Conservation (phyloP, 2,329 filamentous ascomycete species). For the Aspergillus brunneoviolaceus region DNA sequence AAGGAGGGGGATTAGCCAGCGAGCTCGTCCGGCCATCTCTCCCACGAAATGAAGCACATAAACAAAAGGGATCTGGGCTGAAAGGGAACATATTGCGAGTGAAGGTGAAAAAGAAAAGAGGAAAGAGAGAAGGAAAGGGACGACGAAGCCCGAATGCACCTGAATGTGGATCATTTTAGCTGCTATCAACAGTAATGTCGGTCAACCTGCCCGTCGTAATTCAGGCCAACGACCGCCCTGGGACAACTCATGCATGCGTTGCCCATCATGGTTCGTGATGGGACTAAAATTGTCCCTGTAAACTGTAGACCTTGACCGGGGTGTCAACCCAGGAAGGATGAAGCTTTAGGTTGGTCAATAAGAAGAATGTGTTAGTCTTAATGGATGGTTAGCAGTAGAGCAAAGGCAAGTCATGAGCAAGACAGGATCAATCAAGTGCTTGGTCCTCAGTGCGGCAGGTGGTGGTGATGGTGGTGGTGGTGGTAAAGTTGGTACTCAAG, state of each 20-base stretch:
- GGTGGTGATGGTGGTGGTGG: not conserved
- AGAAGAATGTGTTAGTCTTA: not conserved
- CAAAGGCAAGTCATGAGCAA: constrained; percentile 13
- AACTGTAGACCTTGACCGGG: not conserved
- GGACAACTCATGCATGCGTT: constrained; percentile 8
- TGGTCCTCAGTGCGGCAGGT: not conserved
- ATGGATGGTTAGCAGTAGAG: constrained; percentile 7
- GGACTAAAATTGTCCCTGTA: not conserved
- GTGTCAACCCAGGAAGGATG: not conserved
- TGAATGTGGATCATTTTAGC: constrained; percentile 7
- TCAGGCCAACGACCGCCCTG: not conserved
- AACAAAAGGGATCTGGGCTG: not conserved
- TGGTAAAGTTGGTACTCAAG: constrained; percentile 7
- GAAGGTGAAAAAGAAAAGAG: constrained; percentile 1
- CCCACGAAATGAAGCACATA: not conserved
- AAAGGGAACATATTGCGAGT: not conserved
- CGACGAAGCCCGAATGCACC: constrained; percentile 1
- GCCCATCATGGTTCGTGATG: constrained; percentile 1
- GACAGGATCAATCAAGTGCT: not conserved
- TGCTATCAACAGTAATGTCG: not conserved
- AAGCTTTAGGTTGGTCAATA: not conserved
- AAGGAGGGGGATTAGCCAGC: not conserved
- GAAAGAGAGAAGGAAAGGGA: not conserved
- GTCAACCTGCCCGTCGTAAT: constrained; percentile 4
- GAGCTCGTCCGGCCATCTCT: not conserved